These are phyloP conservation scores for Verticillium dahliae DNA, from an alignment of 2,329 filamentous ascomycete species.

Conservation along the genomic window DNA sequence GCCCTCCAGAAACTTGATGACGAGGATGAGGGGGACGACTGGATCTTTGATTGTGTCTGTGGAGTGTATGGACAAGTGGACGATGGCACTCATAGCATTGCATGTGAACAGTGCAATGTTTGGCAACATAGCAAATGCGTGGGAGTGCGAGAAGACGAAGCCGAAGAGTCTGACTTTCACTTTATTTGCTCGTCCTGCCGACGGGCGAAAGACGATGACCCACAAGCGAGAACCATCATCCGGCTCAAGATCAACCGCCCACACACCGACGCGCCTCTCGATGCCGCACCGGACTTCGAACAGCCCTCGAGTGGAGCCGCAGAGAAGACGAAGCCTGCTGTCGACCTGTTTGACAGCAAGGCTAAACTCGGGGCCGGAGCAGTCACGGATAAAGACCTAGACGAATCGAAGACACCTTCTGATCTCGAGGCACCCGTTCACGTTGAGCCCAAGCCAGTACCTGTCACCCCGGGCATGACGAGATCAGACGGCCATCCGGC, in stretches of 20 bases:
- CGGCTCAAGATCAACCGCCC: conserved; percentile 43
- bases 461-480: background rate
- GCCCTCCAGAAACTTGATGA: conserved; percentile 64
- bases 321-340: background rate
- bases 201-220: conserved; percentile 59
- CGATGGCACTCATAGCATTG: conserved; percentile 87
- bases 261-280: background rate
- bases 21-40: conserved; percentile 62
- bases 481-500: background rate
- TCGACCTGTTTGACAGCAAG: background rate
- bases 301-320: background rate
- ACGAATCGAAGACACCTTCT: background rate
- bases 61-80: conserved; percentile 88
- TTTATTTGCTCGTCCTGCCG: conserved; percentile 79
- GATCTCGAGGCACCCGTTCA: background rate
- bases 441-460: background rate
- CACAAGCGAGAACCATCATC: conserved; percentile 43
- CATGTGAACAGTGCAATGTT: conserved; percentile 87
- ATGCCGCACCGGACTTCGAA: background rate
- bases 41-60: conserved; percentile 93
- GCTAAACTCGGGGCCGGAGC: background rate
- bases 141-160: conserved; percentile 69
- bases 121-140: conserved; percentile 97
- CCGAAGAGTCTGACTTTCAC: conserved; percentile 79
- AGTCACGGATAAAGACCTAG: background rate